These are phyloP conservation scores for Rhizophora apiculata DNA, from an alignment of 345 rosid species.

Conservation along the genomic window DNA sequence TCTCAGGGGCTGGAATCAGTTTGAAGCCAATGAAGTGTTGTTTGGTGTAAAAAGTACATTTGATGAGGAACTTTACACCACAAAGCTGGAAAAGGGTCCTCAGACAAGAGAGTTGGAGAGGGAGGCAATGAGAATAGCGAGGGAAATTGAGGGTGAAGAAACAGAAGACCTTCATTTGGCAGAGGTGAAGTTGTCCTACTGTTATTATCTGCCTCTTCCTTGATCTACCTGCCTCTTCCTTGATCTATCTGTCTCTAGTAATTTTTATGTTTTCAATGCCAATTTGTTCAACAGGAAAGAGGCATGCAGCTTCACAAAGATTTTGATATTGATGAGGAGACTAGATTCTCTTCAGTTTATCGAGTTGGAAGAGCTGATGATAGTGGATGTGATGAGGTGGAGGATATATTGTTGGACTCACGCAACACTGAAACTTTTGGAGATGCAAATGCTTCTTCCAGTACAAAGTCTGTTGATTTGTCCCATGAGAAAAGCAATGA, in stretches of 20 bases:
- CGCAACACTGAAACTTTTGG: slow-evolving; percentile 59
- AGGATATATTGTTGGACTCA: slow-evolving; percentile 55
- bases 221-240: slow-evolving; percentile 9
- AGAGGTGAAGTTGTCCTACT: slow-evolving; percentile 48
- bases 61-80: slow-evolving; percentile 78
- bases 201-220: slow-evolving; percentile 14
- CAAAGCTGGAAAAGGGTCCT: slow-evolving; percentile 74
- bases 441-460: slow-evolving; percentile 40
- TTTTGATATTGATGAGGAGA: slow-evolving; percentile 75
- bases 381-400: slow-evolving; percentile 70
- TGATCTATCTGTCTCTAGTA: not conserved
- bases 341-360: slow-evolving; percentile 72
- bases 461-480: slow-evolving; percentile 38
- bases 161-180: slow-evolving; percentile 86
- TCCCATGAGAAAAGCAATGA: slow-evolving; percentile 40
- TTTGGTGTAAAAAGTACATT: slow-evolving; percentile 93
- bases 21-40: slow-evolving; percentile 61
- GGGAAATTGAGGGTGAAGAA: slow-evolving; percentile 88
- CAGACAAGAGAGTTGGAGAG: slow-evolving; percentile 55
- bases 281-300: slow-evolving; percentile 64
- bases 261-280: slow-evolving; percentile 4
- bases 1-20: slow-evolving; percentile 77
- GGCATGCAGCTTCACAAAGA: slow-evolving; percentile 55
- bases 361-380: slow-evolving; percentile 57
- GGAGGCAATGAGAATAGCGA: slow-evolving; percentile 76